Evolutionary conservation across 768 basidiomycete genomes (phyloP).

Genomic region (Boletellus ananas): DNA sequence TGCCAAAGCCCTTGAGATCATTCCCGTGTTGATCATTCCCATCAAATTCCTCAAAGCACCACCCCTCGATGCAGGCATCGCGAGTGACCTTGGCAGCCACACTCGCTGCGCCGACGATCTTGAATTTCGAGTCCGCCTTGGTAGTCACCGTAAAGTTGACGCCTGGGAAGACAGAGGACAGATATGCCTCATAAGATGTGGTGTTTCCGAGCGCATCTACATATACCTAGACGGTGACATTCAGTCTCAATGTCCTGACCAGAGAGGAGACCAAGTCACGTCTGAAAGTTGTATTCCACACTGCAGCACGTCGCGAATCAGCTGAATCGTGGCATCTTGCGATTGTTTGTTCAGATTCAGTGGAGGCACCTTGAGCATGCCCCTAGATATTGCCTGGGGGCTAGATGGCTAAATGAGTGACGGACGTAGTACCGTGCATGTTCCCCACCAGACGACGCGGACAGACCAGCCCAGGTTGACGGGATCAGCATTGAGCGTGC

Average conservation of each 20-base stretch:
- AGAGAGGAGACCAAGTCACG: conserved; percentile 35
- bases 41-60: conserved; percentile 70
- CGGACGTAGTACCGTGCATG: background rate
- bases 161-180: conserved; percentile 76
- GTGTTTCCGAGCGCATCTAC: conserved; percentile 94
- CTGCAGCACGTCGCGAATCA: conserved; percentile 84
- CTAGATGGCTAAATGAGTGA: conserved; percentile 37
- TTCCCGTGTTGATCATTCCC: conserved; percentile 8
- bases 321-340: conserved; percentile 82
- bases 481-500: conserved; percentile 66
- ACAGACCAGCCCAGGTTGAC: conserved; percentile 79
- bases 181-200: conserved; percentile 77
- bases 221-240: conserved; percentile 56
- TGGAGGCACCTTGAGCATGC: conserved; percentile 84
- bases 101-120: conserved; percentile 95
- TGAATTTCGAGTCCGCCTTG: conserved; percentile 95
- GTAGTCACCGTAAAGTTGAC: conserved; percentile 85
- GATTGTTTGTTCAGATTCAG: conserved; percentile 85
- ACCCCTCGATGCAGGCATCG: conserved; percentile 83
- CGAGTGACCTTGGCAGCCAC: conserved; percentile 98
- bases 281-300: conserved; percentile 77
- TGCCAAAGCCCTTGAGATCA: conserved; percentile 27
- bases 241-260: background rate
- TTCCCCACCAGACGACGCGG: conserved; percentile 59
- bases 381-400: conserved; percentile 85